Base-by-base conservation (phyloP, 345 rosid genomes). In the Syzygium aromaticum region DNA sequence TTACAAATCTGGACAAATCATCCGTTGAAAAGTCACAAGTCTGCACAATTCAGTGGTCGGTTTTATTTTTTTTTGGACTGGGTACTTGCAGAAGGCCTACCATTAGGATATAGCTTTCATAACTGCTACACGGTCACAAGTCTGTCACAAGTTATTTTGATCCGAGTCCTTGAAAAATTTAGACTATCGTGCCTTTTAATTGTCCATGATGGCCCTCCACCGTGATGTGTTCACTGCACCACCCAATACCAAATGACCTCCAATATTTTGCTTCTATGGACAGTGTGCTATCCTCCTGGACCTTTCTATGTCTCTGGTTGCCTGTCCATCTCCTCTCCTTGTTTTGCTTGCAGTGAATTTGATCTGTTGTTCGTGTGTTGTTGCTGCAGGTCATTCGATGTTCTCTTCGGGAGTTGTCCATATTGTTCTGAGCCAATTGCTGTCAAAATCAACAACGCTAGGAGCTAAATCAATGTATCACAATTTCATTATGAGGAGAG, bases 401-500 rank as follows among this genome's bases (percentile, higher is more conserved):
- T 96, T 89, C 93, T 94, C 49, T 94, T 95, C 61, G 95, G 98
- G 30, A 93, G 94, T 63, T 96, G 98, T 86, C 97, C 98, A 3
- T 94, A 93, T 89, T 95, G 98, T 85, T 97, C 94, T 52, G 96
- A 94, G 86, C 93, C 96, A 12, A 91, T 94, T 9, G 98, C 98
- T n/a, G 94, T 95, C 88, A 97, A 93, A 89, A 88, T 91, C 90
- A 90, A 85, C 87, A 40, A 53, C 87, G 27, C 89, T n/a, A 90
- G 87, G 91, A 91, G 89, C 73, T 91, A 83, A 67, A 40, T 8
- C 80, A 52, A 61, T 28, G 59, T 19, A 84, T 73, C 49, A 33
- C n/a, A 56, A 10, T 23, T 56, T 56, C n/a, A 23, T 23, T 1
- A 73, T 33, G 80, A 33, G 49, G 19, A 33, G 46, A 73, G 80